Percentiles rank a stretch among this genome's conserved stretches.
Conservation (phyloP, 306 rosid species). For the Pyrus betulifolia region DNA sequence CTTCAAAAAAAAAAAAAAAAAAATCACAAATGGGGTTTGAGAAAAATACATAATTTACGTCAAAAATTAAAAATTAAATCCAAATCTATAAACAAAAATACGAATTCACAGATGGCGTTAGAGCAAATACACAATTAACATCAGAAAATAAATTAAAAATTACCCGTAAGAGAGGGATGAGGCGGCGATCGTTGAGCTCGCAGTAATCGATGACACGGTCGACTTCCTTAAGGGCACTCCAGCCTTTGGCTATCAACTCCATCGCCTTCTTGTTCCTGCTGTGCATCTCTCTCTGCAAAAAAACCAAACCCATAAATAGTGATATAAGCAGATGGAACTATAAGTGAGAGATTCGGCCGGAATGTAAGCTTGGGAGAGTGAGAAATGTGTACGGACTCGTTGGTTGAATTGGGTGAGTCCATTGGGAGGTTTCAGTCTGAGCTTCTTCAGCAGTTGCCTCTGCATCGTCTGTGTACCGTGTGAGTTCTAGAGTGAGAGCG, state of each 20-base stretch:
- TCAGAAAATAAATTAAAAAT: neutral
- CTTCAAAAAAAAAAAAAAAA: no score
- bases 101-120: neutral
- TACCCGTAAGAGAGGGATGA: conserved; percentile 77
- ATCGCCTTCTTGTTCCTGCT: conserved; percentile 79
- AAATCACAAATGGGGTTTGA: no score
- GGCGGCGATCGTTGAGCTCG: conserved; percentile 71
- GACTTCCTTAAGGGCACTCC: conserved; percentile 84
- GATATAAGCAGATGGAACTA: neutral
- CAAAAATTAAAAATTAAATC: neutral
- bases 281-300: conserved; percentile 58
- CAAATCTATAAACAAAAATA: neutral
- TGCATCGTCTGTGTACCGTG: conserved; percentile 21
- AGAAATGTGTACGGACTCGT: conserved; percentile 16
- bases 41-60: neutral
- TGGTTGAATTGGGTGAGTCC: conserved; percentile 47
- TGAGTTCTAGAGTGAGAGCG: neutral
- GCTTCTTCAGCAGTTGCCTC: conserved; percentile 29
- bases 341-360: neutral
- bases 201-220: conserved; percentile 81
- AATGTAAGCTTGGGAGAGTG: neutral
- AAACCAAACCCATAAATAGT: neutral
- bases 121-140: neutral
- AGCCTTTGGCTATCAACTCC: conserved; percentile 83
- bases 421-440: conserved; percentile 15